These are phyloP conservation scores for Parietaria judaica DNA, from an alignment of 306 rosid genomes.

Conservation along the genomic window DNA sequence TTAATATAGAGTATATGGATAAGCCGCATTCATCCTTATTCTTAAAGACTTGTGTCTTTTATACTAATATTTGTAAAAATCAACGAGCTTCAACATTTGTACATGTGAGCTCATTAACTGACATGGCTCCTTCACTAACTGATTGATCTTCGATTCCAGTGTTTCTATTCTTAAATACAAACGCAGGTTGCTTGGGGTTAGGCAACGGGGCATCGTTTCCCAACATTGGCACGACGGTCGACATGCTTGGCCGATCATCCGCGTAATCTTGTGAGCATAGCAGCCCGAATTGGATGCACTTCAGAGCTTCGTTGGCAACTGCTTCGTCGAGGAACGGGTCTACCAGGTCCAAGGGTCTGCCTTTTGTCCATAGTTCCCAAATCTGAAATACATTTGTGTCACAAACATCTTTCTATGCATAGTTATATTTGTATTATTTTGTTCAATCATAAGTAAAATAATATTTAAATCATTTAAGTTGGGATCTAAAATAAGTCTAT, in stretches of 20 bases:
- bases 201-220: conserved; percentile 43
- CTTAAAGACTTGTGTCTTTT: no score
- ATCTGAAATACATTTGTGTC: conserved; percentile 21
- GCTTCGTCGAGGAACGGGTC: conserved; percentile 24
- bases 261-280: conserved; percentile 56
- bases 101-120: neutral
- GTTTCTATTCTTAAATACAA: conserved; percentile 22
- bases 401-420: no score
- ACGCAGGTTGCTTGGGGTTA: conserved; percentile 57
- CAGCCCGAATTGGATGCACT: conserved; percentile 62
- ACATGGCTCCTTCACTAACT: conserved; percentile 6
- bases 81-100: neutral
- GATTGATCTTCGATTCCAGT: conserved; percentile 16
- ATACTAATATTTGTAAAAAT: neutral
- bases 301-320: conserved; percentile 39
- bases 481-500: no score
- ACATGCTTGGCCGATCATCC: conserved; percentile 57
- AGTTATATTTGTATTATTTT: no score
- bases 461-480: no score
- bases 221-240: conserved; percentile 47
- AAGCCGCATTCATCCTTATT: no score
- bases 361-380: conserved; percentile 54
- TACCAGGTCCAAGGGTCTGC: conserved; percentile 27
- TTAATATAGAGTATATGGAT: no score
- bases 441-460: no score